Evolutionary conservation across 148 eudicot species (phyloP).

Genomic region (Rhododendron mucronatum): DNA sequence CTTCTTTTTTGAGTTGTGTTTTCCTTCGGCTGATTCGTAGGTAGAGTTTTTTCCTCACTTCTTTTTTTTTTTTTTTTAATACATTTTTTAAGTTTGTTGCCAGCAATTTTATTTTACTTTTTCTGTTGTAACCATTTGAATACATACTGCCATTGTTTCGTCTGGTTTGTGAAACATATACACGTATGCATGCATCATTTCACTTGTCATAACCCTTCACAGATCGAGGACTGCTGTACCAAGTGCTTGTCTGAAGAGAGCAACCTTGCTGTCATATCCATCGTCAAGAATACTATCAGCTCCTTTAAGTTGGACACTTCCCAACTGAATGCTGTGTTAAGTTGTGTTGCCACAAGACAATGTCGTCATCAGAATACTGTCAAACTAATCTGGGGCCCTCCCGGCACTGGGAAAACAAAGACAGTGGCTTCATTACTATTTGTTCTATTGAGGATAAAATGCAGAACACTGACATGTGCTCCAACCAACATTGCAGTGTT

Average conservation of each 20-base stretch:
- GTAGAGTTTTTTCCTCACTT: no score
- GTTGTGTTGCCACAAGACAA: slow-evolving; percentile 33
- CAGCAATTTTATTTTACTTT: neutral
- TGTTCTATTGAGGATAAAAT: slow-evolving; percentile 18
- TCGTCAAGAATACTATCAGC: slow-evolving; percentile 2
- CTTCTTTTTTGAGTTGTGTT: neutral
- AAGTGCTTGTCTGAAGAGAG: neutral
- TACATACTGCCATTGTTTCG: neutral
- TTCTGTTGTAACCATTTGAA: neutral
- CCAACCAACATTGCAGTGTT: slow-evolving; percentile 50
- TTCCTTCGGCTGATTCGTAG: neutral
- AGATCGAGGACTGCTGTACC: slow-evolving; percentile 9
- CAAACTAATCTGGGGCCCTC: slow-evolving; percentile 71
- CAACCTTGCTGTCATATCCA: neutral
- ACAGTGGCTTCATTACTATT: slow-evolving; percentile 34
- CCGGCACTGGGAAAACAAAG: slow-evolving; percentile 62
- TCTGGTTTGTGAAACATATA: neutral
- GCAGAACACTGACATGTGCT: slow-evolving; percentile 42
- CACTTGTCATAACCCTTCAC: neutral
- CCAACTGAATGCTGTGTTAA: slow-evolving; percentile 36
- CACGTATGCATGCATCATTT: neutral
- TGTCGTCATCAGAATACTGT: slow-evolving; percentile 26
- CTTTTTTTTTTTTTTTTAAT: neutral
- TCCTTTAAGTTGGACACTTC: slow-evolving; percentile 32
- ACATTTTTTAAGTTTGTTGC: neutral